phyloP scores from a whole-genome alignment of 164 flowering plant genomes.

The Magnolia changhungtana region DNA sequence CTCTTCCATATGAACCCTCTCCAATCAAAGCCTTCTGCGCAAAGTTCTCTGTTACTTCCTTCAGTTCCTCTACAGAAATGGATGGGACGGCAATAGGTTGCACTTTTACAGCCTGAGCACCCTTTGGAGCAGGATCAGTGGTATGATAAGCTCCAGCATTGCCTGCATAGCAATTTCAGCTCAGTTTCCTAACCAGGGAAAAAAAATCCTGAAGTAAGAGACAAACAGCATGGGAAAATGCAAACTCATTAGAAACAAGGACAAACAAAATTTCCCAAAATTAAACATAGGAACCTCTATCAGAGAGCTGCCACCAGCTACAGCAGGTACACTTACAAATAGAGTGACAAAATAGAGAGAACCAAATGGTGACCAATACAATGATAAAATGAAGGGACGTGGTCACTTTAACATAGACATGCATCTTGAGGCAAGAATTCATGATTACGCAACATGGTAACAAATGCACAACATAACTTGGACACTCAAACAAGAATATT shows the following conservation, averaged over 20 bases:
- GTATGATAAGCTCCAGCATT: conserved; percentile 51
- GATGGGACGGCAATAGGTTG: conserved; percentile 78
- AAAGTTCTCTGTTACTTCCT: conserved; percentile 73
- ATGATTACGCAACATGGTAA: too few relatives aligned
- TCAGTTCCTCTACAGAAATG: conserved; percentile 65
- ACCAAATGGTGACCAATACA: not conserved
- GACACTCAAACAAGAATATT: too few relatives aligned
- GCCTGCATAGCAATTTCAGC: conserved; percentile 34
- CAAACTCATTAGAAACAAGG: not conserved
- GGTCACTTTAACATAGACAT: too few relatives aligned
- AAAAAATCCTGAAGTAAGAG: not conserved
- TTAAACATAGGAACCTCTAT: not conserved
- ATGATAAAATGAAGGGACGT: too few relatives aligned
- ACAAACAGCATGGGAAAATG: conserved; percentile 1
- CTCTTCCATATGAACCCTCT: conserved; percentile 95
- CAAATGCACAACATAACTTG: not conserved
- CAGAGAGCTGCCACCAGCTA: not conserved
- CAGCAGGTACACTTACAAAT: not conserved
- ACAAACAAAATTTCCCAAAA: not conserved
- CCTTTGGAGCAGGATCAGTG: conserved; percentile 54
- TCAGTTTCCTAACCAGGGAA: conserved; percentile 4
- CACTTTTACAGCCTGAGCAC: conserved; percentile 48
- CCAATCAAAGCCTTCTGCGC: conserved; percentile 72
- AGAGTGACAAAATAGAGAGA: not conserved
- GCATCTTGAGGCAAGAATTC: too few relatives aligned